Evolutionary conservation across 306 rosid genomes (phyloP).

Genomic region (Cicer cuneatum): DNA sequence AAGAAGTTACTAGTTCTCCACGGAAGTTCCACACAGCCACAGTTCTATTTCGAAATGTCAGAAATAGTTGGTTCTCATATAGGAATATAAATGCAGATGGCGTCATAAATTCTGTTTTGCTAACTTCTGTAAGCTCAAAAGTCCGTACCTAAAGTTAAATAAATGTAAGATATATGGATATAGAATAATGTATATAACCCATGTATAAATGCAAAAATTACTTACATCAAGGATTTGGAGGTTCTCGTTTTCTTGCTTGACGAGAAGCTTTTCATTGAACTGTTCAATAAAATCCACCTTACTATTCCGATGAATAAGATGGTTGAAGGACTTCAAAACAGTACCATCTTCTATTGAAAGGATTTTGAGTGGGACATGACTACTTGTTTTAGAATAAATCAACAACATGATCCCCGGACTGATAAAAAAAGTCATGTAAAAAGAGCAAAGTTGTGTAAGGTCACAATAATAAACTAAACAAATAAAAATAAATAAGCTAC

Average conservation of each 20-base stretch:
- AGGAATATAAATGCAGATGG: conserved; percentile 95
- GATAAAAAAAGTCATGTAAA: conserved; percentile 44
- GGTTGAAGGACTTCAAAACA: conserved; percentile 92
- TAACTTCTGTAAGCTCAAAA: conserved; percentile 87
- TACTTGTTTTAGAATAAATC: conserved; percentile 78
- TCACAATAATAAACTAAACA: not conserved
- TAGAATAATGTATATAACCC: conserved; percentile 24
- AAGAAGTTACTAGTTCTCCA: conserved; percentile 94
- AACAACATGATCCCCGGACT: conserved; percentile 96
- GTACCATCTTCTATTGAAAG: conserved; percentile 97
- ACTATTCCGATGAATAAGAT: conserved; percentile 92
- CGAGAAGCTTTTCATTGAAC: conserved; percentile 97
- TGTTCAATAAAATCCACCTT: conserved; percentile 98
- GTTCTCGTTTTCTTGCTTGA: conserved; percentile 96
- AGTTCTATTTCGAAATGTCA: conserved; percentile 85
- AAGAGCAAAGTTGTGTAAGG: conserved; percentile 27
- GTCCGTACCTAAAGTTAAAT: conserved; percentile 69
- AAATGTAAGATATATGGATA: conserved; percentile 40
- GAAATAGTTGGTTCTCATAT: conserved; percentile 87
- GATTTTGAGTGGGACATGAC: conserved; percentile 92
- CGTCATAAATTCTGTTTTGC: conserved; percentile 86
- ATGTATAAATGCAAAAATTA: conserved; percentile 25
- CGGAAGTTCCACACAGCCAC: conserved; percentile 99
- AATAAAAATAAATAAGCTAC: not conserved
- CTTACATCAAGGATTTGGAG: conserved; percentile 96